These are phyloP conservation scores for Coemansia biformis DNA, from an alignment of 192 early-diverging fungal species.

Conservation along the genomic window DNA sequence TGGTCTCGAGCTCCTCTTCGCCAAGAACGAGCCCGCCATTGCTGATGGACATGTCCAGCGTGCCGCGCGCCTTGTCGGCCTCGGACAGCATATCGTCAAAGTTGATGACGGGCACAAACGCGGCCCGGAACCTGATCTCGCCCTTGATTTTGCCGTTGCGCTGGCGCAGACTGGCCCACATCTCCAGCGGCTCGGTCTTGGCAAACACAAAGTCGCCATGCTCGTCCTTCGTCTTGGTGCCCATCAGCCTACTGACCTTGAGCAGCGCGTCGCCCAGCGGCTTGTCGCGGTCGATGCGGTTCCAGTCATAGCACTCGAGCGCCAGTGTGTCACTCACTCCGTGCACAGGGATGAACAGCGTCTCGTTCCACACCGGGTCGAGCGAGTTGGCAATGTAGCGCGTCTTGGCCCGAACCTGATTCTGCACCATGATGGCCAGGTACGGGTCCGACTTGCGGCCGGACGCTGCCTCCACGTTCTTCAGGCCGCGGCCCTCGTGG, in stretches of 20 bases:
- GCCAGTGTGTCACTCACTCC: slow-evolving; percentile 66
- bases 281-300: slow-evolving; percentile 80
- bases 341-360: slow-evolving; percentile 77
- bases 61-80: slow-evolving; percentile 30
- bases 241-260: slow-evolving; percentile 55
- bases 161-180: slow-evolving; percentile 57
- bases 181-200: slow-evolving; percentile 42
- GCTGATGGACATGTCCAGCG: slow-evolving; percentile 33
- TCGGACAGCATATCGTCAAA: slow-evolving; percentile 50
- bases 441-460: slow-evolving; percentile 90
- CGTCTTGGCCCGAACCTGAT: slow-evolving; percentile 64
- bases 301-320: slow-evolving; percentile 83
- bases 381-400: slow-evolving; percentile 76
- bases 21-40: slow-evolving; percentile 41
- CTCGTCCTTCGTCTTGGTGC: slow-evolving; percentile 29
- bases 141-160: slow-evolving; percentile 58
- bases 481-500: slow-evolving; percentile 65
- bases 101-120: slow-evolving; percentile 56
- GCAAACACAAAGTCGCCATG: slow-evolving; percentile 33
- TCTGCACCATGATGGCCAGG: slow-evolving; percentile 62
- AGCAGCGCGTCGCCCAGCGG: slow-evolving; percentile 69
- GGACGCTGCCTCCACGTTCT: slow-evolving; percentile 78
- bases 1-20: slow-evolving; percentile 21
- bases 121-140: slow-evolving; percentile 54
- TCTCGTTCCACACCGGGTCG: slow-evolving; percentile 90